Percentiles rank a stretch among this genome's conserved stretches.
Conservation (phyloP, 1,284 basidiomycete genomes). For the Grifola frondosa region DNA sequence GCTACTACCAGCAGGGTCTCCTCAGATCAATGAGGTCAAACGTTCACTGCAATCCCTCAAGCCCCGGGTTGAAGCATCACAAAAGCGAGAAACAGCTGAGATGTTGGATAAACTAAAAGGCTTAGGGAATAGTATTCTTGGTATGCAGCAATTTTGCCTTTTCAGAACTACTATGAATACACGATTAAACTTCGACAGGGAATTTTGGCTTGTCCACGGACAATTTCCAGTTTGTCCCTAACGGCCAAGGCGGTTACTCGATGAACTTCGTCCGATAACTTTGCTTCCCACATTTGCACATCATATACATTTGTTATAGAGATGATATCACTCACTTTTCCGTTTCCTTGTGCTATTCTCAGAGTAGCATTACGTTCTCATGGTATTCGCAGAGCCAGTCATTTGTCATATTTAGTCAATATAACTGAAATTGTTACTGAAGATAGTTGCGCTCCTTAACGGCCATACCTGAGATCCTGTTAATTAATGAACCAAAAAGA, state of each 20-base stretch:
- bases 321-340: too few relatives aligned
- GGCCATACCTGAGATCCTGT: conserved; percentile 71
- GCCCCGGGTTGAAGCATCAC: conserved; percentile 69
- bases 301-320: too few relatives aligned
- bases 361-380: too few relatives aligned
- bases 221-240: conserved; percentile 93
- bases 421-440: conserved; percentile 27
- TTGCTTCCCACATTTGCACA: too few relatives aligned
- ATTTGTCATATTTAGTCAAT: conserved; percentile 17
- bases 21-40: conserved; percentile 49
- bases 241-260: conserved; percentile 91
- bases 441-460: conserved; percentile 27
- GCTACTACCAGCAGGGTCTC: conserved; percentile 57
- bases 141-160: conserved; percentile 40
- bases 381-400: neutral
- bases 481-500: conserved; percentile 1
- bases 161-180: neutral
- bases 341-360: too few relatives aligned
- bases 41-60: conserved; percentile 56
- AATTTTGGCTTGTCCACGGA: conserved; percentile 88
- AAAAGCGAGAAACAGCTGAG: conserved; percentile 87
- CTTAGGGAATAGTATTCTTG: conserved; percentile 88
- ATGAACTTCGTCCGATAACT: conserved; percentile 73
- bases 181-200: conserved; percentile 41
- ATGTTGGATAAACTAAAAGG: conserved; percentile 94